These are phyloP conservation scores for Trichoderma gracile DNA, from an alignment of 2,329 filamentous ascomycete genomes.

Conservation along the genomic window DNA sequence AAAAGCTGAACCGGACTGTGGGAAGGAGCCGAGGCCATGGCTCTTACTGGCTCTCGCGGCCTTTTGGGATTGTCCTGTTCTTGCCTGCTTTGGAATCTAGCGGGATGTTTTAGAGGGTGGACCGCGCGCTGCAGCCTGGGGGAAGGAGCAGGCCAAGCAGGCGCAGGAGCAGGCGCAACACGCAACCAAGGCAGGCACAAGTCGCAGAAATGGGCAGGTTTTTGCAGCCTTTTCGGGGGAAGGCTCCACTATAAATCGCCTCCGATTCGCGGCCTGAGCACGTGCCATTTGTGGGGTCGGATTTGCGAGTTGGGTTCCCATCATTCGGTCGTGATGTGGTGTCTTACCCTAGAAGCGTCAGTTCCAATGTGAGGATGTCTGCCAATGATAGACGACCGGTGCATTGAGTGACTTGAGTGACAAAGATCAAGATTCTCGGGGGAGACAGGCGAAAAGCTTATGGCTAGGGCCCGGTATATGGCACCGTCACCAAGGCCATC, in stretches of 20 bases:
- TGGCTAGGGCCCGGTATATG: too few species aligned
- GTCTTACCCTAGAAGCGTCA: not conserved
- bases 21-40: not conserved
- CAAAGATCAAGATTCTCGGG: not conserved
- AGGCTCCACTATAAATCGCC: not conserved
- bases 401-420: not conserved
- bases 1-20: too few species aligned
- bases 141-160: not conserved
- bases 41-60: not conserved
- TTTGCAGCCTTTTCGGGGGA: not conserved
- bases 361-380: not conserved
- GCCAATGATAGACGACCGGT: not conserved
- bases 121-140: conserved; percentile 9
- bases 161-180: not conserved
- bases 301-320: not conserved
- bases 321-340: not conserved
- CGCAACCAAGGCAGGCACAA: not conserved
- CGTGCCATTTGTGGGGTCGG: conserved; percentile 14
- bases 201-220: not conserved
- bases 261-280: conserved; percentile 20
- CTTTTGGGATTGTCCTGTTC: too few species aligned
- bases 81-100: not conserved
- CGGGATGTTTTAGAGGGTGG: conserved; percentile 1
- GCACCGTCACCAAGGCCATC: too few species aligned
- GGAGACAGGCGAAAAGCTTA: too few species aligned